Evolutionary conservation across 1,284 basidiomycete species (phyloP).

Genomic region (Schizophyllum amplum): DNA sequence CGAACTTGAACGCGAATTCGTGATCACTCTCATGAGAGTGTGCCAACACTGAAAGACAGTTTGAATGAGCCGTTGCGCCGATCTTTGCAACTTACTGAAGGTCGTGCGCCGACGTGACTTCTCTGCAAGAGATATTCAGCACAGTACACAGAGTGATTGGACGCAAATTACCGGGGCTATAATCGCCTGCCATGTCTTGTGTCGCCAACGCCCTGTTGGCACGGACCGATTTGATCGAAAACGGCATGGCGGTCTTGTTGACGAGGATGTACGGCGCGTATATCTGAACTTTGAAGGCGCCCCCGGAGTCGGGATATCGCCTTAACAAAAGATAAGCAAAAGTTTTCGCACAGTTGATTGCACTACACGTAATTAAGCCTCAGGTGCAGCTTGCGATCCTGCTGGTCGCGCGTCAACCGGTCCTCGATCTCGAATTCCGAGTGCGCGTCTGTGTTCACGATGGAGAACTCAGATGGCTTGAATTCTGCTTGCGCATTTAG

Average conservation of each 20-base stretch:
- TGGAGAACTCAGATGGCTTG: constrained; percentile 96
- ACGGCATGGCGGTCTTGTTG: constrained; percentile 91
- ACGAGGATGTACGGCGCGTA: constrained; percentile 90
- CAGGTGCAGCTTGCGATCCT: constrained; percentile 76
- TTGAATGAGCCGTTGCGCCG: constrained; percentile 14
- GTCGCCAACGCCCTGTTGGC: constrained; percentile 66
- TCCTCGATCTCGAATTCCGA: constrained; percentile 87
- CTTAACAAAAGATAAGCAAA: constrained; percentile 26
- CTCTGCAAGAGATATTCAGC: constrained; percentile 8
- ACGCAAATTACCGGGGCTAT: constrained; percentile 38
- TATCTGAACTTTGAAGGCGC: constrained; percentile 97
- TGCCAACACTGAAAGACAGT: constrained; percentile 69
- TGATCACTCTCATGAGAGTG: constrained; percentile 80
- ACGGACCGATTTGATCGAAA: constrained; percentile 63
- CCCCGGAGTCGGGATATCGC: constrained; percentile 86
- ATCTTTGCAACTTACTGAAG: constrained; percentile 53
- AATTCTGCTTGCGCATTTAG: constrained; percentile 55
- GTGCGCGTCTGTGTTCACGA: constrained; percentile 91
- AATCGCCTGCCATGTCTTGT: constrained; percentile 83
- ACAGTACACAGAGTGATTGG: too few relatives aligned
- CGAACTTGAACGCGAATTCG: constrained; percentile 78
- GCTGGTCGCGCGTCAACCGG: constrained; percentile 63
- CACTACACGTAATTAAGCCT: constrained; percentile 83
- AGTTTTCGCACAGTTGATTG: constrained; percentile 2
- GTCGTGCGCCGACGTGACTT: constrained; percentile 54